Percentiles rank a stretch among this genome's conserved stretches.
These are phyloP conservation scores for Ophiorrhiza pumila DNA, from an alignment of 257 asterid genomes.

Conservation along the genomic window DNA sequence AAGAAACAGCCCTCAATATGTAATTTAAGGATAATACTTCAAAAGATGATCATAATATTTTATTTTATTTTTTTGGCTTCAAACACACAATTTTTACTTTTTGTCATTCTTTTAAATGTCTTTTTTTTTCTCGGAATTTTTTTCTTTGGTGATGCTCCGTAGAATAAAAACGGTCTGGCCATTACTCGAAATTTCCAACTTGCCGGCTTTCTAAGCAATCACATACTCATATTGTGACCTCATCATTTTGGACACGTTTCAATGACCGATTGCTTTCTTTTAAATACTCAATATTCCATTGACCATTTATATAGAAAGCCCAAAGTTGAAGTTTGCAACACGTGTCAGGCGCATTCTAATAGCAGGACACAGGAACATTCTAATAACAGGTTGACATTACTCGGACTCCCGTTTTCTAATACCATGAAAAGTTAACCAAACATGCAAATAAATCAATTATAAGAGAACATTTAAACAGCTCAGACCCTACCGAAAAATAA, in stretches of 20 bases:
- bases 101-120: not conserved
- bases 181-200: not conserved
- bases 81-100: not conserved
- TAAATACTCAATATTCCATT: not conserved
- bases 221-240: not conserved
- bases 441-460: not conserved
- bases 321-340: not conserved
- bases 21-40: not conserved
- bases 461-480: not conserved
- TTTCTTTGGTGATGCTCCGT: not conserved
- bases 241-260: not conserved
- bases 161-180: not conserved
- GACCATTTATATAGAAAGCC: not conserved
- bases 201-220: not conserved
- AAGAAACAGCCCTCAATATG: not conserved
- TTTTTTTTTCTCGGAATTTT: not conserved
- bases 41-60: not conserved
- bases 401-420: not conserved
- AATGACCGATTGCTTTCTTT: not conserved
- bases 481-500: not conserved
- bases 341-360: slow-evolving; percentile 1
- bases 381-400: not conserved
- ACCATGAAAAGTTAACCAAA: not conserved
- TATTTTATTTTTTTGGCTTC: not conserved
- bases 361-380: not conserved